These are phyloP conservation scores for Podospora anserina DNA, from an alignment of 495 filamentous ascomycete genomes.

Conservation along the genomic window DNA sequence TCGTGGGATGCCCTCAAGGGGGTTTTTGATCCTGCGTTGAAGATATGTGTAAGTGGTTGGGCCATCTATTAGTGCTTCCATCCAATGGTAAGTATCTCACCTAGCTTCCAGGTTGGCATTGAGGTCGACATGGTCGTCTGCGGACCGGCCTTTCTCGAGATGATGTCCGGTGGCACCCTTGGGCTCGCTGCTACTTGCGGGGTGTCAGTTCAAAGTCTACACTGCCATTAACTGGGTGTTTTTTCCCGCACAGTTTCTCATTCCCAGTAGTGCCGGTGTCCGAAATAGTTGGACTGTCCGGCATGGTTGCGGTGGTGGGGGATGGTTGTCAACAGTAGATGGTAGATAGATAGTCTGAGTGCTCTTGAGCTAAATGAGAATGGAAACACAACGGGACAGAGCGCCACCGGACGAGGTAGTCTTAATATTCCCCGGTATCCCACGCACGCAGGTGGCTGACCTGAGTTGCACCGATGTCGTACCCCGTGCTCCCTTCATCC, in stretches of 20 bases:
- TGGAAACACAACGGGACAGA: not conserved
- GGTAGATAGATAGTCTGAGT: not conserved
- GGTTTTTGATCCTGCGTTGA: conserved; percentile 43
- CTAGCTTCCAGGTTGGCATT: conserved; percentile 48
- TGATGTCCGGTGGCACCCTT: conserved; percentile 35
- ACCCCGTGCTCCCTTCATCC: not conserved
- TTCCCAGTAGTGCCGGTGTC: conserved; percentile 4
- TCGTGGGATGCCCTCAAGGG: conserved; percentile 54
- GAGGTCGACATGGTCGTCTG: conserved; percentile 39
- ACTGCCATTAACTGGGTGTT: not conserved
- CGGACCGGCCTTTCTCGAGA: conserved; percentile 34
- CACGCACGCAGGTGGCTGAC: conserved; percentile 3
- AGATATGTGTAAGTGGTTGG: not conserved
- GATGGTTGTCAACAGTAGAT: not conserved
- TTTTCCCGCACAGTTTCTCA: not conserved
- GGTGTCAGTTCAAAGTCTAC: not conserved
- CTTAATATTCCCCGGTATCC: conserved; percentile 4
- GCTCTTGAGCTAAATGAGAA: not conserved
- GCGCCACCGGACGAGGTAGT: not conserved
- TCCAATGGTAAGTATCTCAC: conserved; percentile 26
- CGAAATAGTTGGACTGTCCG: conserved; percentile 17
- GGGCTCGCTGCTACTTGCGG: conserved; percentile 19
- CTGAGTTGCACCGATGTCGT: not conserved
- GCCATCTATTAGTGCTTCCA: not conserved
- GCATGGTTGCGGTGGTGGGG: conserved; percentile 11